Evolutionary conservation across 495 filamentous ascomycete genomes (phyloP), one percentile per base, ranked within the genome.

Genomic region (Penicillium bialowiezense): DNA sequence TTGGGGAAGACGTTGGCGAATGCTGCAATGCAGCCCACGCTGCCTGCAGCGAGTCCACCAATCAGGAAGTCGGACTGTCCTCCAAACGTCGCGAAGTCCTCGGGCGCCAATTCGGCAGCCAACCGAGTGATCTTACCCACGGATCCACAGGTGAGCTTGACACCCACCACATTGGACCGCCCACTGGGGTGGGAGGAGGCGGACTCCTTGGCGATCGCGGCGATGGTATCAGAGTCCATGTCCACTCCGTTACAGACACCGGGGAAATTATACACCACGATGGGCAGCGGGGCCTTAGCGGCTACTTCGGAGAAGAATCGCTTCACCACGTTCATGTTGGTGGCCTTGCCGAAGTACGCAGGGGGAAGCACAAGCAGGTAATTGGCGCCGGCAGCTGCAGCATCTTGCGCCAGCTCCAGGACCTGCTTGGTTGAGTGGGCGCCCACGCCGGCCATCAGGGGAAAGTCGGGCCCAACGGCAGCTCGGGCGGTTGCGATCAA

Each of bases 41-140:
- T 59, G 10, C 61, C 61, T 20, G 58, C 61, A 8, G 55, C 55
- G 3, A 64, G 44, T 2, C 83, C 85, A 0, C 79, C 84, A 26
- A 88, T 63, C 32, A 90, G 63, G 59, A 88, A 89, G 55, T 88
- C 85, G 2, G 81, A 80, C 61, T 88, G 83, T 0, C 86, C 86
- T 7, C 83, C 84, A 63, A 81, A 88, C 3, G 83, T 76, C 1
- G 79, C 78, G 59, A 90, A 89, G 9, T 74, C 68, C 3, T 75
- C 69, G 0, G 70, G 54, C 0, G 71, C 60, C 48, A 88, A 78
- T 13, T 74, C 72, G 34, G 75, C 80, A 5, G 82, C 65, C 0
- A 83, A 60, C 7, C 80, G 69, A 14, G 78, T 78, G 55, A 83
- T 79, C 54, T 89, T 89, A 26, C 80, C 86, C 26, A 88, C 84